phyloP scores from a whole-genome alignment of 805 yeast genomes.

The Wickerhamomyces bovis region DNA sequence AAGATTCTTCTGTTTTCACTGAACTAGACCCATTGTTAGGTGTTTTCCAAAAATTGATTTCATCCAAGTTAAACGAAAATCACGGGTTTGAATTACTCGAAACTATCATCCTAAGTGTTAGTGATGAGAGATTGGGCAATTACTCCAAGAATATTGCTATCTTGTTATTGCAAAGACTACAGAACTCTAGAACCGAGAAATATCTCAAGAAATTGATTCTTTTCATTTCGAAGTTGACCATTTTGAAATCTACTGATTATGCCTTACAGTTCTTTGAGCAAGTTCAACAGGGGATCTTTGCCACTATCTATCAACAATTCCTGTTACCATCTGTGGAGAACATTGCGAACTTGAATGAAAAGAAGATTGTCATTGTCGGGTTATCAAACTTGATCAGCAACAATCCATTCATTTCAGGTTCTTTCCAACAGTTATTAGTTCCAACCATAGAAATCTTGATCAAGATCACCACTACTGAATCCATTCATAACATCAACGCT shows the following conservation, averaged over 20 bases:
- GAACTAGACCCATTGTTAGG: slow-evolving; percentile 79
- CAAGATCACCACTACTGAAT: slow-evolving; percentile 30
- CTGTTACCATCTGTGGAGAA: slow-evolving; percentile 36
- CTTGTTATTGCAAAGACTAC: slow-evolving; percentile 73
- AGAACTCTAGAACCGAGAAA: slow-evolving; percentile 75
- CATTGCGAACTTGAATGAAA: slow-evolving; percentile 46
- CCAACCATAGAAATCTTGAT: slow-evolving; percentile 40
- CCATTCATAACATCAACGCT: slow-evolving; percentile 28
- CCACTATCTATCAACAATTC: slow-evolving; percentile 39
- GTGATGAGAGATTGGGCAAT: slow-evolving; percentile 41
- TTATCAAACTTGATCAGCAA: slow-evolving; percentile 36
- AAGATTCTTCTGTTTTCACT: slow-evolving; percentile 29
- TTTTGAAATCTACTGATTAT: slow-evolving; percentile 43
- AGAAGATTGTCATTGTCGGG: slow-evolving; percentile 49
- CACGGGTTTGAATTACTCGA: slow-evolving; percentile 84
- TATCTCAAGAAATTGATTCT: slow-evolving; percentile 65
- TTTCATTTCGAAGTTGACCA: slow-evolving; percentile 51
- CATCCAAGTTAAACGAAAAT: slow-evolving; percentile 75
- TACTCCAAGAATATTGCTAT: slow-evolving; percentile 69
- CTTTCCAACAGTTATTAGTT: slow-evolving; percentile 36
- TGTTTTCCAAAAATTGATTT: slow-evolving; percentile 89
- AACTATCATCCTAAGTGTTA: slow-evolving; percentile 53
- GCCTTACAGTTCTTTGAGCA: slow-evolving; percentile 60
- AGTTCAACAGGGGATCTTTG: slow-evolving; percentile 58
- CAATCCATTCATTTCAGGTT: slow-evolving; percentile 31